Conservation (phyloP, 2,329 filamentous ascomycete species). For the Neopestalotiopsis sp. region DNA sequence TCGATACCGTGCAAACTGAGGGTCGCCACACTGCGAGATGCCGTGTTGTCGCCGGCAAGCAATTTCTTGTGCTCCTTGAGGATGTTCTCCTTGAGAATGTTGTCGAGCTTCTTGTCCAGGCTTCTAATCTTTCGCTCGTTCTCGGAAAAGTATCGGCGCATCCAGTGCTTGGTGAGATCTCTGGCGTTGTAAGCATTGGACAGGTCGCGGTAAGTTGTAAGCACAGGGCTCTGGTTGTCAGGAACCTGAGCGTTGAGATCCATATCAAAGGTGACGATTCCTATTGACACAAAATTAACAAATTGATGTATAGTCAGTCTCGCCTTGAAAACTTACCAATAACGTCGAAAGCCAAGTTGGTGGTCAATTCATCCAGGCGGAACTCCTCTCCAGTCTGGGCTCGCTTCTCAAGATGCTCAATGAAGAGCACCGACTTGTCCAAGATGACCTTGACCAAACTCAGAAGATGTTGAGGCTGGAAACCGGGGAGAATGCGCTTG, state of each 20-base stretch:
- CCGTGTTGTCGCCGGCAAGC: background rate
- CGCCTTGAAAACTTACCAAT: slow-evolving; percentile 19
- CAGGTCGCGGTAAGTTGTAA: slow-evolving; percentile 15
- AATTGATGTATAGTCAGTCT: background rate
- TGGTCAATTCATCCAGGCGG: slow-evolving; percentile 18
- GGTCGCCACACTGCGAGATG: slow-evolving; percentile 16
- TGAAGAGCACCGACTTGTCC: slow-evolving; percentile 22
- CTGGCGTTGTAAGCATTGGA: slow-evolving; percentile 7
- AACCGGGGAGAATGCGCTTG: slow-evolving; percentile 18
- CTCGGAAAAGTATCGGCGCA: slow-evolving; percentile 14
- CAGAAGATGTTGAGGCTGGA: slow-evolving; percentile 23
- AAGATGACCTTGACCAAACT: slow-evolving; percentile 22
- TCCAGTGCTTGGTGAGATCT: slow-evolving; percentile 13
- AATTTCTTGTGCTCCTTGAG: slow-evolving; percentile 19
- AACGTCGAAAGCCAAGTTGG: slow-evolving; percentile 24
- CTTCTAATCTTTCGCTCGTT: slow-evolving; percentile 14
- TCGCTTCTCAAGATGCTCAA: slow-evolving; percentile 19
- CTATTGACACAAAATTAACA: background rate
- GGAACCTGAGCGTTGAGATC: slow-evolving; percentile 19
- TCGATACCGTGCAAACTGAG: slow-evolving; percentile 22
- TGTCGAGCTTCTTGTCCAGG: slow-evolving; percentile 18
- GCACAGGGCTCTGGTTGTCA: slow-evolving; percentile 11
- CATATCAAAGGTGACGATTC: slow-evolving; percentile 16
- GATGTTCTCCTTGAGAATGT: slow-evolving; percentile 14
- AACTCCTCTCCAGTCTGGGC: slow-evolving; percentile 19